Evolutionary conservation across 257 asterid species (phyloP), one percentile per base, ranked within the genome.

Genomic region (Orobanche coerulescens): DNA sequence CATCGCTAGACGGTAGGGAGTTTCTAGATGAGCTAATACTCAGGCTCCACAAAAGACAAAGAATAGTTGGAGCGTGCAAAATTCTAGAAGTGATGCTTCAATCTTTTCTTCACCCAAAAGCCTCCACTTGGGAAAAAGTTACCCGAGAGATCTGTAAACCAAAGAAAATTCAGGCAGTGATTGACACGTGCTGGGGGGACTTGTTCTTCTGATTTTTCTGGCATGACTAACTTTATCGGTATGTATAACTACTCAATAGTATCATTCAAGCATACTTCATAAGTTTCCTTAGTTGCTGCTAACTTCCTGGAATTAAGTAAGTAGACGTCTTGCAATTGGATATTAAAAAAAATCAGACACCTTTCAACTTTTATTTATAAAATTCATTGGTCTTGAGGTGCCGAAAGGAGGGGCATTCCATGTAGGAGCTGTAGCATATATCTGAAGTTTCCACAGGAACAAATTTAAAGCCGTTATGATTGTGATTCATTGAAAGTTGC

Each of bases 51-150:
- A 93, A 77, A 69, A 69, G 90, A 18, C 75, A 70, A 11, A 69
- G 87, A 46, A 71, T 88, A 49, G 47, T 26, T 51, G 97, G 94
- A 67, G 98, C 96, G 26, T 80, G 87, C 55, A 77, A 65, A 48
- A 64, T 86, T 73, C 33, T 89, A 33, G 88, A 82, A 77, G 77
- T 86, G 71, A 93, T 89, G 98, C 98, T 93, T 83, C 82, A 61
- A 67, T 84, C 77, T 68, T 76, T 67, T 72, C 81, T 84, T 61
- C 70, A 59, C 26, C 97, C 97, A 18, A 78, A 81, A 68, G 76
- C 73, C 48, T 78, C 86, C 58, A 86, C 95, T 44, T 93, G 90
- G 97, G 91, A 84, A 24, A 81, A 71, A 68, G 75, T 84, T 74
- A 66, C 87, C 64, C 75, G 68, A 62, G 94, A 73, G 68, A 63